Evolutionary conservation across 2,329 filamentous ascomycete species (phyloP), one percentile per base, ranked within the genome.

Genomic region (Chrysoporthe austroafricana): DNA sequence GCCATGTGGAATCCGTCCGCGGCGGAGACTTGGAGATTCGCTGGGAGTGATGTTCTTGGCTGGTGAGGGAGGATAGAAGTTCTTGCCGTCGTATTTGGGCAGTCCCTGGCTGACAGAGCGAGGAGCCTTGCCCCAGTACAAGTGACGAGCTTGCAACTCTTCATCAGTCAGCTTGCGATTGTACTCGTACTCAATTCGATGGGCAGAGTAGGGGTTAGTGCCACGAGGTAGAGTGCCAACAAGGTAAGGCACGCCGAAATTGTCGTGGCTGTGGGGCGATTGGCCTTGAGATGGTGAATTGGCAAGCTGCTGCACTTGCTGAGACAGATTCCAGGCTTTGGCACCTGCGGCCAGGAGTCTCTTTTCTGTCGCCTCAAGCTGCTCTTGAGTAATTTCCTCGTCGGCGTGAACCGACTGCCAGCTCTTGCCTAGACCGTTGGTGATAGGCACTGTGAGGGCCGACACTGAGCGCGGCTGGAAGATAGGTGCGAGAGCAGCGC

Each of bases 51-150:
- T 42, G 69, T 76, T 72, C 73, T 85, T 86, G 70, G 76, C 74
- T 1, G 86, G 85, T 0, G 87, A 88, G 3, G 85, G 78, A 42
- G 84, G 85, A 70, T 89, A 90, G 71, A 90, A 90, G 73, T 89
- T 83, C 74, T 87, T 88, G 34, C 88, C 87, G 71, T 90, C 87
- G 72, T 88, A 90, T 74, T 87, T 89, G 44, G 88, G 87, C 52
- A 89, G 77, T 2, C 86, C 85, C 44, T 79, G 81, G 61, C 84
- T 80, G 14, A 81, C 79, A 70, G 83, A 81, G 42, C 77, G 80
- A 54, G 86, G 82, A 18, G 84, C 83, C 56, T 85, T 84, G 11
- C 85, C 86, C 86, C 87, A 90, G 74, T 88, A 90, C 70, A 88
- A 77, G 70, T 85, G 82, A 57, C 87, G 84, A 70, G 88, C 86